Evolutionary conservation across 805 yeast genomes (phyloP), one percentile per base, ranked within the genome.

Genomic region (Wickerhamiella qilinensis): DNA sequence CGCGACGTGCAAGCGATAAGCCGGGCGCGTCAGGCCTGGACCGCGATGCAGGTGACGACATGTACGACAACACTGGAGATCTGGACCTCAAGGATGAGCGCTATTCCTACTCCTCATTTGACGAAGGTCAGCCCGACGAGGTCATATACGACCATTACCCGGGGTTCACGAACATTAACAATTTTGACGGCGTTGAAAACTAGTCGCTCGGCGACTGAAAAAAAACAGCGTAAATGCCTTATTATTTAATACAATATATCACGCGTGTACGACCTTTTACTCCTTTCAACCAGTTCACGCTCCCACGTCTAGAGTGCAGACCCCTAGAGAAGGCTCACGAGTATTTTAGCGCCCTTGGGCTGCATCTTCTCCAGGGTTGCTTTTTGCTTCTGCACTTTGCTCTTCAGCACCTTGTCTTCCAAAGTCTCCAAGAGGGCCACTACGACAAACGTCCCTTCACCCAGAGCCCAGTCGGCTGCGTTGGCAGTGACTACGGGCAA

Each of bases 361-460:
- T 50, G 43, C 30, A 54, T 49, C 35, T 42, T 41, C 31, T 47
- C 34, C 35, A 59, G 48, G n/a, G 24, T 25, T 7, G n/a, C 30
- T 14, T 28, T 28, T 33, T 44, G 43, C 40, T 42, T 64, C 56
- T 69, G 71, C 50, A 86, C 60, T 21, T 64, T 68, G 52, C 73
- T 68, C 41, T 63, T 51, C 46, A 80, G 73, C 22, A 59, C 54
- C 42, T 68, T 62, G 33, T 61, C 62, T 3, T 63, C 64, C 50
- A 79, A 64, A 21, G 69, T 68, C 59, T 88, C 96, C 48, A 66
- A 69, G n/a, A 84, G 59, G 1, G 94, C 73, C 36, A 83, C 86
- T 38, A 86, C 64, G 15, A 83, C 81, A 54, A 88, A 88, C 15
- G 93, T 73, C 30, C 91, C 82, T 32, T 67, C 67, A 32, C 72